phyloP scores from a whole-genome alignment of 148 eudicot genomes.

The Camellia lanceoleosa region DNA sequence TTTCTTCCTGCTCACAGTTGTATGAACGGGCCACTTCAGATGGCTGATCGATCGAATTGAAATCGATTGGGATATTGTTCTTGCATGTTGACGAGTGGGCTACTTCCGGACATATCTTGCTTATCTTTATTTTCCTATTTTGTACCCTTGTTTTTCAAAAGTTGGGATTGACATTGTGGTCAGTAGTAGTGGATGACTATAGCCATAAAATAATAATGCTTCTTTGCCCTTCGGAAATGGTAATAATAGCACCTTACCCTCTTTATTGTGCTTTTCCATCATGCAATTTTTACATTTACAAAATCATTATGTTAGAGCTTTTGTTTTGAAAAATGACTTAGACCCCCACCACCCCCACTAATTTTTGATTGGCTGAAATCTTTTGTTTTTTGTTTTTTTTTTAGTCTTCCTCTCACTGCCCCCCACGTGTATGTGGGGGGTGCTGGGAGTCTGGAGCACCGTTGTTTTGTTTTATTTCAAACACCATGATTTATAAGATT shows the following conservation, averaged over 20 bases:
- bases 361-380: too few species aligned
- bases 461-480: background rate
- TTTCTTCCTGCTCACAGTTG: background rate
- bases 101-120: background rate
- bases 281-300: background rate
- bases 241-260: background rate
- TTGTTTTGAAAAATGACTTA: too few species aligned
- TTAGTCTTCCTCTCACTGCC: too few species aligned
- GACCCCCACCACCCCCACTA: too few species aligned
- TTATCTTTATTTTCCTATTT: background rate
- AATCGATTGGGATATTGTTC: background rate
- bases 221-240: background rate
- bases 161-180: background rate
- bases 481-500: background rate
- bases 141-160: background rate
- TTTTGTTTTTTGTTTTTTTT: too few species aligned
- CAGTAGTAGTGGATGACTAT: background rate
- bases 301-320: background rate
- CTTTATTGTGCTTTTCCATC: too few species aligned
- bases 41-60: background rate
- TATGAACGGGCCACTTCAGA: background rate
- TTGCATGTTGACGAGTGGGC: background rate
- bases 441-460: too few species aligned
- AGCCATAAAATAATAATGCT: background rate
- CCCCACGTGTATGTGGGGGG: too few species aligned